Conservation (phyloP, 176 grass and related monocot species). For the Pontederia crassipes region DNA sequence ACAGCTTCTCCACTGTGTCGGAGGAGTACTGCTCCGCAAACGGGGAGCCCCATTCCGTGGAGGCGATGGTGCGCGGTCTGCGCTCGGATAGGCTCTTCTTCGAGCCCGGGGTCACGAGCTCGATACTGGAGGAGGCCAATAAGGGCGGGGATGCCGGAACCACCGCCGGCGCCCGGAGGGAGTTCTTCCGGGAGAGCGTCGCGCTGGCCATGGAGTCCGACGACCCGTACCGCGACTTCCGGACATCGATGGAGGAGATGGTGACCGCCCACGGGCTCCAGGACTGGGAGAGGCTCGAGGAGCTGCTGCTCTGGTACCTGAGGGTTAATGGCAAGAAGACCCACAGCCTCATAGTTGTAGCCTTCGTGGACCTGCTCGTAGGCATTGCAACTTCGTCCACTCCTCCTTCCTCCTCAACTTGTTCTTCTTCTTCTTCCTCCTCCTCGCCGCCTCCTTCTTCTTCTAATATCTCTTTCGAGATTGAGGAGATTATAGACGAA, state of each 20-base stretch:
- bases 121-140: conserved; percentile 35
- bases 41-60: conserved; percentile 23
- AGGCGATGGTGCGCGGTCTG: conserved; percentile 23
- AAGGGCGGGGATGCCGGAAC: background rate
- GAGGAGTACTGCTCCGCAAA: conserved; percentile 15
- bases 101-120: conserved; percentile 45
- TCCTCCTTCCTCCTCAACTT: background rate
- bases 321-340: conserved; percentile 72
- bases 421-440: conserved; percentile 6
- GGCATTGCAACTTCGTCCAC: conserved; percentile 22
- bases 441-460: conserved; percentile 5
- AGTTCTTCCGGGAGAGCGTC: conserved; percentile 69
- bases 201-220: conserved; percentile 75
- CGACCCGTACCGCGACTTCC: conserved; percentile 78
- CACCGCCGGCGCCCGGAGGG: no score
- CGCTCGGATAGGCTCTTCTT: conserved; percentile 46
- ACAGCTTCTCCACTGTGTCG: background rate
- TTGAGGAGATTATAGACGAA: conserved; percentile 5
- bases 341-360: conserved; percentile 63
- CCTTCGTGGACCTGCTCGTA: conserved; percentile 77
- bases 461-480: conserved; percentile 5
- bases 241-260: conserved; percentile 90
- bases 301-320: conserved; percentile 71
- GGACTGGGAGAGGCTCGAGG: conserved; percentile 48
- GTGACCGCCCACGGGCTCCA: conserved; percentile 57